phyloP scores from a whole-genome alignment of 306 rosid genomes.

The Fragaria vesca region DNA sequence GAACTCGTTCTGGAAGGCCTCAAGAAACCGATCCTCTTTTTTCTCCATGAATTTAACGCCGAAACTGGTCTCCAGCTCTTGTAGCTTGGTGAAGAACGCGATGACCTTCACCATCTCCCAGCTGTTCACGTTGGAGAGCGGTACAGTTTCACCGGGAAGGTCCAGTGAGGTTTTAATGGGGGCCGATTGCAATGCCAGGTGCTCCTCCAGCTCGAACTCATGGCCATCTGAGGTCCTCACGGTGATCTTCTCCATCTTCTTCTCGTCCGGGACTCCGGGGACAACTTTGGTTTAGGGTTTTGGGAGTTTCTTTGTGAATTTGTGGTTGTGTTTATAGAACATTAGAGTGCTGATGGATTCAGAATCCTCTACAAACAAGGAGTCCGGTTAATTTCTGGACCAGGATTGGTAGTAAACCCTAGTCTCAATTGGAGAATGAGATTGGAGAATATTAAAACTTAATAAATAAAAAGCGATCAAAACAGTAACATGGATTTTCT shows the following conservation, averaged over 20 bases:
- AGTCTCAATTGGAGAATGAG: no score
- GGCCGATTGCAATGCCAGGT: not conserved
- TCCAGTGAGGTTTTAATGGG: not conserved
- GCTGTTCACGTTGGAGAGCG: not conserved
- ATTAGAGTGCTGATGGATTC: not conserved
- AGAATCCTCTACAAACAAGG: not conserved
- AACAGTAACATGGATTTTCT: no score
- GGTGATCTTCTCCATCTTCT: not conserved
- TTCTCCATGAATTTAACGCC: not conserved
- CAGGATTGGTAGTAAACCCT: no score
- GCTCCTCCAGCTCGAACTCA: not conserved
- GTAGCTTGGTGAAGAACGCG: not conserved
- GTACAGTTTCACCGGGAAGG: no score
- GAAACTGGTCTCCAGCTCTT: not conserved
- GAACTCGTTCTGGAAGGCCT: not conserved
- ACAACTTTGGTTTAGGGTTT: not conserved
- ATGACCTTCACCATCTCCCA: conserved; percentile 4
- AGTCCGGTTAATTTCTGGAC: no score
- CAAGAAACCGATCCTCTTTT: not conserved
- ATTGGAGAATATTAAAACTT: no score
- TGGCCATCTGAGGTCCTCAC: not conserved
- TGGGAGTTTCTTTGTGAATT: not conserved
- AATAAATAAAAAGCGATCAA: no score
- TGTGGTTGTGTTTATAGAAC: not conserved
- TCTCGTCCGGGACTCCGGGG: not conserved